These are phyloP conservation scores for Phytophthora aleatoria DNA, from an alignment of 352 stramenopile species.

Conservation along the genomic window DNA sequence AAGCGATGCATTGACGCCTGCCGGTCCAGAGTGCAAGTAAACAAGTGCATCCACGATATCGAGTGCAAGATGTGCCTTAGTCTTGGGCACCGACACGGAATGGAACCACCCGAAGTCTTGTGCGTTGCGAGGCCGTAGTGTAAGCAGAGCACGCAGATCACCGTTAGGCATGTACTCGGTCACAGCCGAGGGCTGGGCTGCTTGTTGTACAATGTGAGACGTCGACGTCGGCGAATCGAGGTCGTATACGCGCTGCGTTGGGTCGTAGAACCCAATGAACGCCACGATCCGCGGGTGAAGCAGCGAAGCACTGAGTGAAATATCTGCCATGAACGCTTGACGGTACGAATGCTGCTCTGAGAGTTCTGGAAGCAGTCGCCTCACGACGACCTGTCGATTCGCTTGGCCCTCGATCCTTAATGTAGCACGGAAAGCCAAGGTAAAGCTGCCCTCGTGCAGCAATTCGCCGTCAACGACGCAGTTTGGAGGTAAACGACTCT, in stretches of 20 bases:
- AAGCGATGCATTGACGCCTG: constrained; percentile 20
- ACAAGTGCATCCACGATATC: constrained; percentile 58
- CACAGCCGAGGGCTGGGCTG: constrained; percentile 38
- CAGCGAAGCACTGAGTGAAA: constrained; percentile 34
- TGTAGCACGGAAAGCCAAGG: constrained; percentile 33
- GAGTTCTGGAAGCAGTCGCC: constrained; percentile 25
- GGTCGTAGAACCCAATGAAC: constrained; percentile 45
- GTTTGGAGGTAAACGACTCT: constrained; percentile 32
- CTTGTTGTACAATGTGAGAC: constrained; percentile 19
- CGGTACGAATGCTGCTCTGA: constrained; percentile 30
- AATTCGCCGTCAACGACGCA: constrained; percentile 32
- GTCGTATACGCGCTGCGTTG: constrained; percentile 25
- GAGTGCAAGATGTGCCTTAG: constrained; percentile 44
- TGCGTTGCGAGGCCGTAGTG: constrained; percentile 23
- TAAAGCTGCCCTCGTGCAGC: constrained; percentile 40
- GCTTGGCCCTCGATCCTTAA: constrained; percentile 31
- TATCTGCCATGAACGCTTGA: constrained; percentile 43
- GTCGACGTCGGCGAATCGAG: constrained; percentile 24
- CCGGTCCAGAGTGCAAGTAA: constrained; percentile 47
- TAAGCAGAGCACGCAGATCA: constrained; percentile 44
- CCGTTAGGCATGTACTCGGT: constrained; percentile 53
- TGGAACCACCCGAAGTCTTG: constrained; percentile 48
- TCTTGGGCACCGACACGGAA: constrained; percentile 26
- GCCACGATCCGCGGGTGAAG: constrained; percentile 43
- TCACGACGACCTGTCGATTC: constrained; percentile 32